Evolutionary conservation across 2,329 filamentous ascomycete species (phyloP), one percentile per base, ranked within the genome.

Genomic region (Lecanoromycetidae sp.): DNA sequence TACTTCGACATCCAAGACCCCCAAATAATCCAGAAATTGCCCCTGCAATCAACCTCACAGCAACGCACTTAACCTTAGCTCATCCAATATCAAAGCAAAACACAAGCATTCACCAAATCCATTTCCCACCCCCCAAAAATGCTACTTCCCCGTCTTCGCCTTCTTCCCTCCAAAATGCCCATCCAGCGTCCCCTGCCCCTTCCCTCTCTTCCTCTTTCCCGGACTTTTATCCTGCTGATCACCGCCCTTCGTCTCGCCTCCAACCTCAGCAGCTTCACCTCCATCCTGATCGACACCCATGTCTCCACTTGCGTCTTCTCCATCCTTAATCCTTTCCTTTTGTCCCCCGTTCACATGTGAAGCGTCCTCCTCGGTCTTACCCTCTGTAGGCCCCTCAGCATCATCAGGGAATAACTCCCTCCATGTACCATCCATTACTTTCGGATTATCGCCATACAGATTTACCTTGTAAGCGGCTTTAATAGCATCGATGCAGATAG

Each of bases 391-490:
- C 0, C 68, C 70, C 50, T 71, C 69, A 0, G 61, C 69, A 2
- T 59, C 52, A 56, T 71, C 65, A 23, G 62, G 62, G 50, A 76
- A 76, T 17, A 71, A 52, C 54, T 66, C 57, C 52, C 68, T 69
- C 72, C 73, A 76, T 12, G 60, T 75, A 4, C 82, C 82, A 55
- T 83, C 71, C 39, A 77, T 58, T 2, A 84, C 79, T 55, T 65
- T 71, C 5, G 71, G 60, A 58, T 84, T 71, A 52, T 82, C 70
- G 0, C 84, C 83, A 56, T 81, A 72, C 20, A 87, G 57, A 0
- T 76, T 76, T 1, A 82, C 70, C 5, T 68, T 59, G 59, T 86
- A 87, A 0, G 82, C 83, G 37, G 72, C 71, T 66, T 86, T 87
- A 75, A 87, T 79, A 0, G 74, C 76, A 33, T 73, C 64, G 1